These are phyloP conservation scores for Ananas comosus DNA, from an alignment of 176 grass and related monocot species.

Conservation along the genomic window DNA sequence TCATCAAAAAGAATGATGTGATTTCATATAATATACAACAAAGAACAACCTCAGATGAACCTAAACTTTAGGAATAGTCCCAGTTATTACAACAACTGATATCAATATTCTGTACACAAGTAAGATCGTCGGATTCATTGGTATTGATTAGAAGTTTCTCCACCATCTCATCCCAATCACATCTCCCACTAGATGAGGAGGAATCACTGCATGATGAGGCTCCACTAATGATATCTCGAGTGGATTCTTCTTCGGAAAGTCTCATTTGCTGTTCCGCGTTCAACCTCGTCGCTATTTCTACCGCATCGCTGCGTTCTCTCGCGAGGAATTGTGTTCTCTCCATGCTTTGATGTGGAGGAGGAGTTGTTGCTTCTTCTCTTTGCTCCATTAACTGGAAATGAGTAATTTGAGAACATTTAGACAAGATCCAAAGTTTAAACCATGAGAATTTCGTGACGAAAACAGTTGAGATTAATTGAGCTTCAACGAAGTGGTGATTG, in stretches of 20 bases:
- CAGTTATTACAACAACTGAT: too few species aligned
- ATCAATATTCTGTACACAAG: too few species aligned
- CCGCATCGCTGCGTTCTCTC: conserved; percentile 70
- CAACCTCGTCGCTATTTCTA: conserved; percentile 49
- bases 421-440: neutral
- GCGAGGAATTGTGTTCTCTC: conserved; percentile 52
- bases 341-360: conserved; percentile 59
- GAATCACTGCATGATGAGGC: conserved; percentile 14
- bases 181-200: conserved; percentile 26
- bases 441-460: neutral
- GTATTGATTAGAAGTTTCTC: conserved; percentile 62
- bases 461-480: neutral
- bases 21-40: too few species aligned
- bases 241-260: conserved; percentile 26
- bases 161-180: conserved; percentile 73
- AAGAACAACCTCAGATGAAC: too few species aligned
- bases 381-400: conserved; percentile 50
- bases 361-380: conserved; percentile 22
- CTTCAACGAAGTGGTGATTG: too few species aligned
- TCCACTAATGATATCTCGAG: neutral
- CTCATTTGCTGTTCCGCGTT: conserved; percentile 52
- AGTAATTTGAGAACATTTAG: neutral
- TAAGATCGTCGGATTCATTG: neutral
- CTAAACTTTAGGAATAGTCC: too few species aligned
- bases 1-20: too few species aligned